Conservation (phyloP, 176 grass and related monocot species). For the Oryza nivara region DNA sequence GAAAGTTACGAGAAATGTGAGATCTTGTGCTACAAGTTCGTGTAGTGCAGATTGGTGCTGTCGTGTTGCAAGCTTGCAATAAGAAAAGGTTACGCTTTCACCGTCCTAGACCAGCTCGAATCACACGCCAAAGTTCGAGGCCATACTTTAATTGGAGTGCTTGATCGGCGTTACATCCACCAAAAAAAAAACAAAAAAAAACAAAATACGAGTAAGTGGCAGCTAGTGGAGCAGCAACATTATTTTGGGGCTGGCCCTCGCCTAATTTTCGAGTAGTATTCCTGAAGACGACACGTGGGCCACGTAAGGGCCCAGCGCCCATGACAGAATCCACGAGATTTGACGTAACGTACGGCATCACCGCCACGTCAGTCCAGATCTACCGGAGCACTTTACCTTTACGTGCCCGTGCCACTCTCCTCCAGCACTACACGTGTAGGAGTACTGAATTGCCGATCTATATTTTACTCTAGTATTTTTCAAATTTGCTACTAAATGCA, state of each 20-base stretch:
- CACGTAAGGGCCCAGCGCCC: not conserved
- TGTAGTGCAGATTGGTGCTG: no score
- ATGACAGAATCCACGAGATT: slow-evolving; percentile 18
- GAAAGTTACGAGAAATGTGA: no score
- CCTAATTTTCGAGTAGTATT: not conserved
- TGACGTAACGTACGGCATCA: not conserved
- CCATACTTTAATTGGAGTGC: not conserved
- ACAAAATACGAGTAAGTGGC: not conserved
- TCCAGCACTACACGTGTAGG: not conserved
- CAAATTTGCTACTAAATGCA: not conserved
- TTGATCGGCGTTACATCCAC: not conserved
- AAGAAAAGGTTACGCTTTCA: no score
- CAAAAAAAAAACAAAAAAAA: not conserved
- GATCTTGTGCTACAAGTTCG: no score
- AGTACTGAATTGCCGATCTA: not conserved
- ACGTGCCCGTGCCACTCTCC: not conserved
- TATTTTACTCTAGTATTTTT: not conserved
- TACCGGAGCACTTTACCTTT: not conserved
- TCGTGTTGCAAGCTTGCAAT: no score
- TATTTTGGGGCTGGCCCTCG: not conserved
- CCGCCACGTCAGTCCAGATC: slow-evolving; percentile 5
- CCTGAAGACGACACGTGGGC: slow-evolving; percentile 12
- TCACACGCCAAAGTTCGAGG: no score
- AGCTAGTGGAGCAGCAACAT: not conserved
- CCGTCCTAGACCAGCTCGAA: no score